Conservation (phyloP, 2,329 filamentous ascomycete species). For the Ascochyta rabiei region DNA sequence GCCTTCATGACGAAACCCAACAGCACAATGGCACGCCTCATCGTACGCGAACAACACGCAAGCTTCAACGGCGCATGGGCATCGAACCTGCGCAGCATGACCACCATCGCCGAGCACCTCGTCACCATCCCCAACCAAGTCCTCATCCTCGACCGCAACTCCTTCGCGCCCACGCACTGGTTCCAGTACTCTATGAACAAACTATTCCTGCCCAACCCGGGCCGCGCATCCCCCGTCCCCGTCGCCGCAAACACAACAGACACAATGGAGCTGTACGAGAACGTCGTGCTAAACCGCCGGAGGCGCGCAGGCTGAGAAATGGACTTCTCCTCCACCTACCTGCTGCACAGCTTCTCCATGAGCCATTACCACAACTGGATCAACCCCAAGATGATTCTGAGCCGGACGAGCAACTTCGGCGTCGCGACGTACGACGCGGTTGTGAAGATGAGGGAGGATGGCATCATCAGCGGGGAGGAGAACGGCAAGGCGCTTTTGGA, state of each 20-base stretch:
- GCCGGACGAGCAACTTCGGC: constrained; percentile 24
- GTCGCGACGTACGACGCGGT: constrained; percentile 24
- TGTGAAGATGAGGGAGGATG: constrained; percentile 23
- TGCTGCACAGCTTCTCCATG: constrained; percentile 26
- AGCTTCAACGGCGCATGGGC: constrained; percentile 26
- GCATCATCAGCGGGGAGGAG: constrained; percentile 12
- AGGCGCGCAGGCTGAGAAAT: constrained; percentile 22
- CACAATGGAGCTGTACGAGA: constrained; percentile 19
- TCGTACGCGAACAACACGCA: constrained; percentile 23
- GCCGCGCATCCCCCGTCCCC: constrained; percentile 9
- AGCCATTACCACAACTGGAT: constrained; percentile 9
- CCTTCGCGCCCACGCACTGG: constrained; percentile 26
- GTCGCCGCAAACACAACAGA: constrained; percentile 1
- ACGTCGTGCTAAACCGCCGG: constrained; percentile 11
- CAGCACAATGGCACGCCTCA: constrained; percentile 26
- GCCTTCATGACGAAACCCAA: constrained; percentile 22
- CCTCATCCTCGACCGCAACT: constrained; percentile 23
- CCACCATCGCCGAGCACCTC: constrained; percentile 13
- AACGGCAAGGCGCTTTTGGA: background rate
- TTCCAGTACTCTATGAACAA: constrained; percentile 11
- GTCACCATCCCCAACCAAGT: constrained; percentile 22
- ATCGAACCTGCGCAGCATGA: constrained; percentile 21
- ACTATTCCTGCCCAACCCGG: constrained; percentile 16
- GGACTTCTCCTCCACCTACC: constrained; percentile 23
- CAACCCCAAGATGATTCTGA: constrained; percentile 20